A percentile compares a stretch with the other conserved stretches of the same genome.
phyloP scores from a whole-genome alignment of 2,329 filamentous ascomycete species.

The Beauveria asiatica region DNA sequence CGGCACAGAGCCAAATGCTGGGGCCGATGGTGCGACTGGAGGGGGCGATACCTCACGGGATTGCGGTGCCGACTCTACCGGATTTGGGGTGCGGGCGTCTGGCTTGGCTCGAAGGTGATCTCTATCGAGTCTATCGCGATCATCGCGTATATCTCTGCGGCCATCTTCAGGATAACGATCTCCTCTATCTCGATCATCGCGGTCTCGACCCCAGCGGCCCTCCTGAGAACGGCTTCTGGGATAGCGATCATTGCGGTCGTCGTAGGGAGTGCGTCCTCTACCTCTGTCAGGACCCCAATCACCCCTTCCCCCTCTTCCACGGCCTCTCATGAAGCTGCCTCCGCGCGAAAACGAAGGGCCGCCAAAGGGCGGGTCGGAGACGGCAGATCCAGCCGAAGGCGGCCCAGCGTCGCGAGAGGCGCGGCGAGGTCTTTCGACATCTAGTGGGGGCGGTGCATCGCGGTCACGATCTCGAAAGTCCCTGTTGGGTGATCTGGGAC shows the following conservation, averaged over 20 bases:
- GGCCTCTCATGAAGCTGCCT: conserved; percentile 46
- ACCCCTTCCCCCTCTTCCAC: conserved; percentile 37
- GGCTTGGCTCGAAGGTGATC: conserved; percentile 41
- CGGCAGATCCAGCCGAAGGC: conserved; percentile 60
- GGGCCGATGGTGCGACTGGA: conserved; percentile 48
- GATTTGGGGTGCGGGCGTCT: conserved; percentile 38
- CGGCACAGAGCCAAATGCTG: conserved; percentile 48
- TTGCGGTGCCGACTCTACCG: conserved; percentile 38
- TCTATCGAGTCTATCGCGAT: conserved; percentile 37
- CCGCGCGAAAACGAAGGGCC: conserved; percentile 44
- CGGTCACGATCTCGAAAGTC: conserved; percentile 54
- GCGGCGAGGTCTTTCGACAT: conserved; percentile 58
- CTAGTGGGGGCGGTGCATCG: conserved; percentile 53
- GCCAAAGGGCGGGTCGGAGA: conserved; percentile 57
- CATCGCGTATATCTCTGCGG: conserved; percentile 38
- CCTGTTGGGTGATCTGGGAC: conserved; percentile 58
- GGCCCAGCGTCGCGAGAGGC: conserved; percentile 63
- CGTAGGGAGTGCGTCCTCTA: conserved; percentile 48
- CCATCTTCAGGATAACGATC: conserved; percentile 35
- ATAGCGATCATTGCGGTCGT: conserved; percentile 54
- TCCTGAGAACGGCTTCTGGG: conserved; percentile 59
- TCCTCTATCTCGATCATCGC: conserved; percentile 44
- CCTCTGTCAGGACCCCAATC: conserved; percentile 38
- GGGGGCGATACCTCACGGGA: conserved; percentile 48
- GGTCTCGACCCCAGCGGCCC: conserved; percentile 48